Conservation (phyloP, 345 rosid genomes). For the Chamaenerion angustifolium region DNA sequence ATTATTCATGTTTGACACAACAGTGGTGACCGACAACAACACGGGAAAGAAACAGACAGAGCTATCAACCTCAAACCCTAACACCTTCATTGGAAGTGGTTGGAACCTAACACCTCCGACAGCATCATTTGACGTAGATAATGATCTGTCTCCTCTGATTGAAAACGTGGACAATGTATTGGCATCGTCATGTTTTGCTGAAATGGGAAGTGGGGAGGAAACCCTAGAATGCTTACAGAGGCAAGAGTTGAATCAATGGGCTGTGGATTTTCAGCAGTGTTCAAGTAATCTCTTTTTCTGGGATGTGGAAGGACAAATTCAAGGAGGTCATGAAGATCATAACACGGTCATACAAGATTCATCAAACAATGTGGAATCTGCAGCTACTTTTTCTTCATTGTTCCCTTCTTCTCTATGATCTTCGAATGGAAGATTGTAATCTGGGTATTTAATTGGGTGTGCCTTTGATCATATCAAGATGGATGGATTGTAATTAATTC, state of each 20-base stretch:
- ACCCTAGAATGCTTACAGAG: slow-evolving; percentile 49
- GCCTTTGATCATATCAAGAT: too few species aligned
- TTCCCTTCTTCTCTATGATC: slow-evolving; percentile 57
- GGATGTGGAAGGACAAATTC: slow-evolving; percentile 88
- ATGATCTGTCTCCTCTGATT: slow-evolving; percentile 58
- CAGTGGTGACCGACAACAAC: slow-evolving; percentile 15
- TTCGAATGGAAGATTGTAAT: neutral
- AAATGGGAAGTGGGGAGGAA: slow-evolving; percentile 50
- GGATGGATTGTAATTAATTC: too few species aligned
- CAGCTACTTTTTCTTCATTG: slow-evolving; percentile 41
- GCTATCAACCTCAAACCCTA: slow-evolving; percentile 13
- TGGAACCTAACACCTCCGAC: slow-evolving; percentile 33
- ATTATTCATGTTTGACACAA: slow-evolving; percentile 55
- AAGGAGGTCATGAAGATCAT: too few species aligned
- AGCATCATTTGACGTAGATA: slow-evolving; percentile 25
- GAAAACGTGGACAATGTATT: slow-evolving; percentile 58
- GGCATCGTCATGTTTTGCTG: slow-evolving; percentile 27
- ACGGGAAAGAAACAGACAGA: slow-evolving; percentile 23
- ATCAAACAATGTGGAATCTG: slow-evolving; percentile 26
- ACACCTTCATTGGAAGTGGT: slow-evolving; percentile 8
- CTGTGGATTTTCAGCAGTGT: slow-evolving; percentile 54
- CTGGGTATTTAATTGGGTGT: too few species aligned
- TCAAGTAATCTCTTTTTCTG: slow-evolving; percentile 61
- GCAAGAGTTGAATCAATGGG: slow-evolving; percentile 66
- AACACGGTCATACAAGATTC: slow-evolving; percentile 23